A percentile compares a stretch with the other conserved stretches of the same genome.
Conservation (phyloP, 2,329 filamentous ascomycete genomes). For the Botrytis aclada region DNA sequence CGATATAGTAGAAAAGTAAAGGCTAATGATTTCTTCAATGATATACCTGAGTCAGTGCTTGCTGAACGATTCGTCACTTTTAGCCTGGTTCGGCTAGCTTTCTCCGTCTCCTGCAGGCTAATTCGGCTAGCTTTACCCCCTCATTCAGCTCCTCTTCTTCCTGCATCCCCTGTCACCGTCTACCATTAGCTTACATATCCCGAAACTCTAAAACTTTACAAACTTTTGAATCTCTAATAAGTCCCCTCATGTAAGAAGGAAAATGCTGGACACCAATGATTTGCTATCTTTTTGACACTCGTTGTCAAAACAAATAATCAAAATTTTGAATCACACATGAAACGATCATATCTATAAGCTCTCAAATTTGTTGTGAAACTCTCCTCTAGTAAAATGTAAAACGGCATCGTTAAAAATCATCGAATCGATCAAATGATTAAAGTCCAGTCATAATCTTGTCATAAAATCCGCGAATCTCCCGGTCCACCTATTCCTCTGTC, state of each 20-base stretch:
- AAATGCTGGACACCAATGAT: not conserved
- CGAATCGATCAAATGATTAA: not conserved
- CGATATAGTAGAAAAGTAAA: not conserved
- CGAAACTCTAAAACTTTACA: not conserved
- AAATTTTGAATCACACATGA: not conserved
- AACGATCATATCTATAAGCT: not conserved
- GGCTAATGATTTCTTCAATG: not conserved
- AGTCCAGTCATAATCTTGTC: not conserved
- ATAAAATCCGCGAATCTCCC: not conserved
- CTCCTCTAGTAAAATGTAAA: not conserved
- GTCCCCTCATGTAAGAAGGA: not conserved
- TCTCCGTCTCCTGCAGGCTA: not conserved
- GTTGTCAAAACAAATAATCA: not conserved
- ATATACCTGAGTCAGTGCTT: not conserved
- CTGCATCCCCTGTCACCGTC: not conserved
- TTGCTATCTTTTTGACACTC: not conserved
- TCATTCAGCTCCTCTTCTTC: not conserved
- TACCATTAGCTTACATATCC: not conserved
- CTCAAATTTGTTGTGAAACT: not conserved
- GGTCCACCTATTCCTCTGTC: not conserved
- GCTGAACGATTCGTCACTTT: not conserved
- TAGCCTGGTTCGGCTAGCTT: not conserved
- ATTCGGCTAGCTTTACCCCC: not conserved
- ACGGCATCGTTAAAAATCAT: not conserved
- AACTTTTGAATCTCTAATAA: not conserved